Percentiles rank a stretch among this genome's conserved stretches.
phyloP scores from a whole-genome alignment of 139 green algal genomes.

The Chlorella vulgaris region DNA sequence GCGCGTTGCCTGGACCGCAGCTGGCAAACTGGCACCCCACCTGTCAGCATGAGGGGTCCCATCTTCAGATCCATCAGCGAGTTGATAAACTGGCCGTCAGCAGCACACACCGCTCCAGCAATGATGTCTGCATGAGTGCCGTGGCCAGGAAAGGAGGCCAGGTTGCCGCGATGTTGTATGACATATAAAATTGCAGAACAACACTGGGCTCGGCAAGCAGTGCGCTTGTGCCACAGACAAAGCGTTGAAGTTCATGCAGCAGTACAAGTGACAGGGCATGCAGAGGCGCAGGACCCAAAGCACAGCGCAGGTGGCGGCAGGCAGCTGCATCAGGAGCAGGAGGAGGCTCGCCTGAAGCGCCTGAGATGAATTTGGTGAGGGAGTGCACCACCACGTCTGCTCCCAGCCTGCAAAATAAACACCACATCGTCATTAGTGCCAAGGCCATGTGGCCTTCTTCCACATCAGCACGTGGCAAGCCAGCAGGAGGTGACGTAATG shows the following conservation, averaged over 20 bases:
- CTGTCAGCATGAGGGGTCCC: conserved; percentile 74
- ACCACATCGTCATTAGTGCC: neutral
- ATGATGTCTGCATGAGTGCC: conserved; percentile 61
- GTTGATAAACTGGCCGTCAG: conserved; percentile 49
- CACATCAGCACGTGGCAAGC: too few species aligned
- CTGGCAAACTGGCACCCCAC: neutral
- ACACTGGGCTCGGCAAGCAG: too few species aligned
- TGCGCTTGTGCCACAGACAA: neutral
- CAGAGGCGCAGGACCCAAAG: neutral
- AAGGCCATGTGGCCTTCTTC: too few species aligned
- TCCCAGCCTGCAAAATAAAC: conserved; percentile 33
- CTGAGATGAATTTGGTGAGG: conserved; percentile 83
- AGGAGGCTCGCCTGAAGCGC: neutral
- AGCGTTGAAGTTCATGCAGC: neutral
- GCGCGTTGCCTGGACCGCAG: neutral
- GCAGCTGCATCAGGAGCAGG: too few species aligned
- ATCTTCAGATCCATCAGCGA: conserved; percentile 68
- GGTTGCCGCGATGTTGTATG: neutral
- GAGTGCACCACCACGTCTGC: conserved; percentile 80
- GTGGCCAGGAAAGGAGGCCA: neutral
- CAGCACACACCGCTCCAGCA: conserved; percentile 57
- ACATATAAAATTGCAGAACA: neutral
- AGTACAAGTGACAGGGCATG: neutral
- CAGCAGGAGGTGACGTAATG: neutral
- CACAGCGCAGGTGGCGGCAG: too few species aligned